Evolutionary conservation across 495 filamentous ascomycete genomes (phyloP).

Genomic region (Gamarada debralockiae): DNA sequence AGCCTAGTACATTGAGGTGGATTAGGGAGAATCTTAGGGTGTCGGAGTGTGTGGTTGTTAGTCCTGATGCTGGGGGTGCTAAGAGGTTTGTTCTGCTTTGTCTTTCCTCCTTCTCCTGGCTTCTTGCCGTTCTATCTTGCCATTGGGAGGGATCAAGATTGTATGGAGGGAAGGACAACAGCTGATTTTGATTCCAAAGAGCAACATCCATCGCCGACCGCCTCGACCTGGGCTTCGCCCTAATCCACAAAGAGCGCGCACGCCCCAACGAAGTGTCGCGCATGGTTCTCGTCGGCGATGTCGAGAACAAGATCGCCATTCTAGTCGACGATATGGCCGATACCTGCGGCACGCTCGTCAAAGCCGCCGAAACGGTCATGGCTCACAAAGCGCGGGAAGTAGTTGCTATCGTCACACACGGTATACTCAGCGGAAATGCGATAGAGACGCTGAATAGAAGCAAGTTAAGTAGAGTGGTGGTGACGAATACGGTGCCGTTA

Average conservation of each 20-base stretch:
- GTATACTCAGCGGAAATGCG: conserved; percentile 87
- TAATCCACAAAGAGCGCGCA: conserved; percentile 97
- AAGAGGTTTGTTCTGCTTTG: conserved; percentile 65
- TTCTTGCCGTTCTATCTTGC: not conserved
- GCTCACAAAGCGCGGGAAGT: conserved; percentile 84
- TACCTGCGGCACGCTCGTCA: conserved; percentile 91
- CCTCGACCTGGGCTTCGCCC: conserved; percentile 90
- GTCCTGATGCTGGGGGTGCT: conserved; percentile 92
- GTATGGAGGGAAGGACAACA: not conserved
- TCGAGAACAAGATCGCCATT: conserved; percentile 54
- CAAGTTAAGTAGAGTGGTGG: conserved; percentile 72
- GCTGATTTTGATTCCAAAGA: conserved; percentile 32
- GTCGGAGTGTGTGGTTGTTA: conserved; percentile 88
- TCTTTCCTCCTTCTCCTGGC: not conserved
- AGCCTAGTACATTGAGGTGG: conserved; percentile 87
- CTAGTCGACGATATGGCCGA: conserved; percentile 80
- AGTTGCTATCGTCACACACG: conserved; percentile 94
- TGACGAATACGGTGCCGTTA: conserved; percentile 96
- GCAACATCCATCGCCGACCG: conserved; percentile 96
- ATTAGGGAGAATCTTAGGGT: conserved; percentile 83
- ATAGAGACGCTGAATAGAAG: conserved; percentile 88
- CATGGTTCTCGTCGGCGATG: conserved; percentile 89
- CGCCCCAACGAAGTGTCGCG: conserved; percentile 92
- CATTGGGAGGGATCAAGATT: not conserved
- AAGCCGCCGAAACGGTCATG: conserved; percentile 89